Evolutionary conservation across 768 basidiomycete genomes (phyloP).

Genomic region (Lentinula guzmanii): DNA sequence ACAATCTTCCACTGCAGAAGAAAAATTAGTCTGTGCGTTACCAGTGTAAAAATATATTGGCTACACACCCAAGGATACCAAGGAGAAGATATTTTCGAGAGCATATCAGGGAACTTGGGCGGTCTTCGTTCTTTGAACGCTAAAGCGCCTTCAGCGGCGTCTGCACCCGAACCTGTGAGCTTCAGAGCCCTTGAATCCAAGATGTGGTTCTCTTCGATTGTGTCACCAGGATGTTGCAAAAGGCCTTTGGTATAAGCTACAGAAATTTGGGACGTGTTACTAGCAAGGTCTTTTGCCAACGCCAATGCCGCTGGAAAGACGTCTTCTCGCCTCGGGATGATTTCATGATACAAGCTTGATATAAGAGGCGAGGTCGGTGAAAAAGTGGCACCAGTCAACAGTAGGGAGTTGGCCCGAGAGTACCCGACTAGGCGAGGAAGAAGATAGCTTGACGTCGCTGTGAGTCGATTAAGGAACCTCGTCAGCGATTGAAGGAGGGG

Average conservation of each 20-base stretch:
- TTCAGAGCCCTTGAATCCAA: constrained; percentile 45
- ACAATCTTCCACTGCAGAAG: constrained; percentile 29
- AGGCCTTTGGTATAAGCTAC: constrained; percentile 47
- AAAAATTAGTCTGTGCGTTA: background rate
- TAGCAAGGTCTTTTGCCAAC: constrained; percentile 46
- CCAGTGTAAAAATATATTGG: background rate
- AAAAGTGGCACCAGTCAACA: constrained; percentile 41
- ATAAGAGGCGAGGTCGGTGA: constrained; percentile 38
- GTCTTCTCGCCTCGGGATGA: constrained; percentile 41
- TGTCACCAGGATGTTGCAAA: constrained; percentile 43
- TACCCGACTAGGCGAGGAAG: constrained; percentile 51
- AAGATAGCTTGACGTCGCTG: constrained; percentile 39
- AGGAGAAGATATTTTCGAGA: constrained; percentile 31
- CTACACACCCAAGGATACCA: constrained; percentile 50
- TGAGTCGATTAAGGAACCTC: background rate
- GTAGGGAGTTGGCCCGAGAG: constrained; percentile 44
- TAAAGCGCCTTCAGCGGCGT: constrained; percentile 40
- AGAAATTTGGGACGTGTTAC: constrained; percentile 44
- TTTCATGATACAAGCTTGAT: constrained; percentile 37
- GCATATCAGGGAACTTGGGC: constrained; percentile 37
- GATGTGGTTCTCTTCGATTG: constrained; percentile 48
- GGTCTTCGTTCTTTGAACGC: constrained; percentile 44
- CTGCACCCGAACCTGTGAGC: constrained; percentile 28
- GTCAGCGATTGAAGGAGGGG: background rate
- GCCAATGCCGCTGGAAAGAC: constrained; percentile 48